Base-by-base conservation (phyloP, 805 yeast species). In the Pichia nanzhaoensis region DNA sequence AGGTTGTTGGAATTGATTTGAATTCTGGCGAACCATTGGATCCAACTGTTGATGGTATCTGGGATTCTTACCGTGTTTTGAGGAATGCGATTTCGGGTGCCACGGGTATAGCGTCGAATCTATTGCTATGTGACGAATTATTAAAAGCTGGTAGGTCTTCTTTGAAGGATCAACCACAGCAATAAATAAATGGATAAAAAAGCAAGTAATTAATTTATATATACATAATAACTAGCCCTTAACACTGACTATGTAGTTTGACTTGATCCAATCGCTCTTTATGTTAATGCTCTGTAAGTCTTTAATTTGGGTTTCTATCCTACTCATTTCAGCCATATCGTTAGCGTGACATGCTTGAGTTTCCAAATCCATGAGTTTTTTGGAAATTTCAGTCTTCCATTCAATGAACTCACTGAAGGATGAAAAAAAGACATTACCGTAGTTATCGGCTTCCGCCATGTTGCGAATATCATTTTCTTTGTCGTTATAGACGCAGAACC, bases 101-200 rank as follows among this genome's bases (percentile, higher is more conserved):
- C 33, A 84, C 95, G 1, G 95, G 96, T 44, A 93, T 93, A 58
- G 91, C 99, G 1, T 82, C 93, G 51, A 93, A 93, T 63, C 70
- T 93, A 57, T 74, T 93, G 53, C 73, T 93, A 51, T 93, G 99
- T 71, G 99, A 93, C 68, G 99, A 93, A 68, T 74, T 93, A 53
- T 75, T 93, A 60, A 89, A 91, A 69, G 99, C 99, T 2, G 99
- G 99, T 40, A 79, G 95, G 56, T 87, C 96, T 13, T 85, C 96
- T 10, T 73, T 89, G 69, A 88, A 90, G 66, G 80, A 80, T 16
- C 40, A 37, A 27, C 41, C 34, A 13, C 34, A 9, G 4, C 41
- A 38, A 9, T 14, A 27, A 9, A n/a, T n/a, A n/a, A n/a, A n/a
- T n/a, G n/a, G n/a, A n/a, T n/a, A n/a, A n/a, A n/a, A n/a, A n/a